Base-by-base conservation (phyloP, 2,329 filamentous ascomycete species). In the Aspergillus aculeatinus region DNA sequence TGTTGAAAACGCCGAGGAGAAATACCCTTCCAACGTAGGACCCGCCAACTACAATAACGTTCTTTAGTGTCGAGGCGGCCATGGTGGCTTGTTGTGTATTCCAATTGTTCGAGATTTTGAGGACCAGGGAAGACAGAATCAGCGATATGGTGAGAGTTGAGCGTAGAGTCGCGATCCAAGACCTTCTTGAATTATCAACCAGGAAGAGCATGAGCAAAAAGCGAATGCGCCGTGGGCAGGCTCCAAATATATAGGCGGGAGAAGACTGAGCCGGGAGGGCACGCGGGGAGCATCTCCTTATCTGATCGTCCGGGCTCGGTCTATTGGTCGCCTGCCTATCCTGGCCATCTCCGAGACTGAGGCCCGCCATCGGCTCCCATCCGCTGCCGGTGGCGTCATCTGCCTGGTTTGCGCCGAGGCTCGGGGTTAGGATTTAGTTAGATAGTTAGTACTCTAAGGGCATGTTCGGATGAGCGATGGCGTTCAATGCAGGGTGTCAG, bases 31-130 rank as follows among this genome's bases (percentile, higher is more conserved):
- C 73, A 23, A 76, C 73, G 57, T 75, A 76, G 4, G 73, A 76
- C 7, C 73, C 73, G 14, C 73, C 73, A 21, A 76, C 67, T 9
- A 76, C 72, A 31, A 76, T 67, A n/a, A 76, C 67, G 56, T 75
- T 76, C 16, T 70, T 70, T 21, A 75, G 57, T n/a, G 68, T 47
- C n/a, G 68, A 48, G 23, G 47, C 61, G 7, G 67, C 61, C 72
- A 76, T 75, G 39, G 44, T 67, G 39, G 31, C 16, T 11, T 16
- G 25, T 3, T 47, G 11, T 31, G 25, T 29, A 2, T 31, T 23
- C 10, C 16, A 33, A n/a, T 19, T 1, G 47, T 56, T 23, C 1
- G 19, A 3, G 12, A 19, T 14, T 16, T n/a, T 19, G 4, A 47
- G 33, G 19, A 4, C 27, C n/a, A 48, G 47, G 11, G 48, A 19